Evolutionary conservation across 2,329 filamentous ascomycete species (phyloP).

Genomic region (Albifimbria verrucaria): DNA sequence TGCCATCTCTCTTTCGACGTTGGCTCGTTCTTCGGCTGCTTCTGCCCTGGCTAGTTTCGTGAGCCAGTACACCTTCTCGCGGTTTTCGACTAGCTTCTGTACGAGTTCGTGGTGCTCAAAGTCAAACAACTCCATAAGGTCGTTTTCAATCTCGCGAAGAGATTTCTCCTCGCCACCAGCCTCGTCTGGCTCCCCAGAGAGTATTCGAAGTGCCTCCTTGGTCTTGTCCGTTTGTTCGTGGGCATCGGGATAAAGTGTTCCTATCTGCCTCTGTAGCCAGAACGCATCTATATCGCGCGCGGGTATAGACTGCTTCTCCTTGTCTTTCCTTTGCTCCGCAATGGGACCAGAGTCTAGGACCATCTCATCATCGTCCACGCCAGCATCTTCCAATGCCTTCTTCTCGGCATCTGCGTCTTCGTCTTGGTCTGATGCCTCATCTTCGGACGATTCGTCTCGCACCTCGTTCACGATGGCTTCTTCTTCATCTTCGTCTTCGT

Average conservation of each 20-base stretch:
- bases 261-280: conserved; percentile 93
- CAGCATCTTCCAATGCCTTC: conserved; percentile 47
- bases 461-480: conserved; percentile 79
- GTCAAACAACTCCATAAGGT: conserved; percentile 96
- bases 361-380: conserved; percentile 75
- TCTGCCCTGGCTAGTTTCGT: conserved; percentile 82
- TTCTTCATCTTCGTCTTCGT: conserved; percentile 84
- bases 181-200: conserved; percentile 71
- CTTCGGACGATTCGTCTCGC: conserved; percentile 80
- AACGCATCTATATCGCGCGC: conserved; percentile 94
- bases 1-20: conserved; percentile 86
- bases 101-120: conserved; percentile 95
- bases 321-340: conserved; percentile 41
- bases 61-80: conserved; percentile 93
- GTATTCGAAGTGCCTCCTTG: conserved; percentile 73
- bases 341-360: conserved; percentile 68
- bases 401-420: conserved; percentile 57
- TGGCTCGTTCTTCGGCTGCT: conserved; percentile 69
- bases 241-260: conserved; percentile 81
- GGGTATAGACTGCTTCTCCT: conserved; percentile 63
- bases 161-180: conserved; percentile 76
- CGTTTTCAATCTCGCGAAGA: conserved; percentile 92
- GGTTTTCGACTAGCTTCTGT: conserved; percentile 84
- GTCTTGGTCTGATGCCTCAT: conserved; percentile 66
- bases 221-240: conserved; percentile 95